phyloP scores from a whole-genome alignment of 176 grass and related monocot genomes.

The Carex scoparia region DNA sequence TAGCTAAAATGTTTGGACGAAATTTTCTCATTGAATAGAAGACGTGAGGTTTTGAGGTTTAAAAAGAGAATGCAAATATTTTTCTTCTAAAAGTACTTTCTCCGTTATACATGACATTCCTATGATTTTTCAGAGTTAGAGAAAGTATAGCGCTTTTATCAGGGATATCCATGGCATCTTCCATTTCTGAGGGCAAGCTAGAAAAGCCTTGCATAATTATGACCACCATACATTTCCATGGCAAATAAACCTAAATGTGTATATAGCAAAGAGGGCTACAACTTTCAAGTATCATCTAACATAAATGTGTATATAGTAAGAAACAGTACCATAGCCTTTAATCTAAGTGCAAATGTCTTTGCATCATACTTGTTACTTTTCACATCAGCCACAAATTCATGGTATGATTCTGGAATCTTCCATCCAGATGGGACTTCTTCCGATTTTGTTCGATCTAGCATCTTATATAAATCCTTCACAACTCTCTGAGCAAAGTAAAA shows the following conservation, averaged over 20 bases:
- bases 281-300: background rate
- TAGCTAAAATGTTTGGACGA: background rate
- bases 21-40: background rate
- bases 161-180: background rate
- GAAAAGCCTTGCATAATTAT: background rate
- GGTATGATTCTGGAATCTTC: conserved; percentile 76
- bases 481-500: conserved; percentile 50
- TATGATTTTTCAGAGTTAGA: background rate
- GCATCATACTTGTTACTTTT: conserved; percentile 86
- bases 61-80: background rate
- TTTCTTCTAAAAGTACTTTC: background rate
- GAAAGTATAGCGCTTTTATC: background rate
- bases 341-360: conserved; percentile 64
- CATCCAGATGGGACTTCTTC: conserved; percentile 55
- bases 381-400: conserved; percentile 82
- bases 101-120: background rate
- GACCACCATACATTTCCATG: background rate
- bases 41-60: background rate
- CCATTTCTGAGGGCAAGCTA: background rate
- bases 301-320: background rate
- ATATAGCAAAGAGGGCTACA: background rate
- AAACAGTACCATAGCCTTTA: conserved; percentile 67
- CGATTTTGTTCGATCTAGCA: conserved; percentile 69
- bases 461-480: conserved; percentile 73
- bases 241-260: background rate